Base-by-base conservation (phyloP, 1,139 yeast genomes). In the Wickerhamomyces sp. region DNA sequence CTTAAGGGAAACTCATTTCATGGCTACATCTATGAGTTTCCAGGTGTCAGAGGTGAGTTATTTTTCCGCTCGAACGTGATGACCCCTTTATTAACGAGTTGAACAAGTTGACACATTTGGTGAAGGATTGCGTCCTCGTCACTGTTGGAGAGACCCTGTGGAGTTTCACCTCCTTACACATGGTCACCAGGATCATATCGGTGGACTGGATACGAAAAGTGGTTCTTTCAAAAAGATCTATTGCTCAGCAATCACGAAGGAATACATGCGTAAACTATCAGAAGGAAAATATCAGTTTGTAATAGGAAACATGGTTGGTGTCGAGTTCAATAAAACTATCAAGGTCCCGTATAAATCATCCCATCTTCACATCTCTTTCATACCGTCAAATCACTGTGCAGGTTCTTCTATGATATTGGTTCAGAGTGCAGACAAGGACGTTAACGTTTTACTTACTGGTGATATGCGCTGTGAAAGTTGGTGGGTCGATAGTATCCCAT, bases 331-430 rank as follows among this genome's bases (percentile, higher is more conserved):
- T 33, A 32, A 31, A 3, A 62, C 67, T 1, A 55, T 60, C 28
- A 37, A 30, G 8, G 34, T 41, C 4, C 23, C 25, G 2, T 38
- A 37, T 53, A 10, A 23, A 8, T 30, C 26, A 6, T n/a, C 23
- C 0, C 6, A 35, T 28, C 0, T 47, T 47, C 2, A 45, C 37
- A 16, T 51, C 28, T 59, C 66, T 1, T 40, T 62, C 33, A 57
- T 69, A 4, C 59, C 66, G 8, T 61, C 77, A 0, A 69, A 77
- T 45, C 86, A 78, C 46, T 78, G 85, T 46, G 78, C 82, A 5
- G 86, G 85, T 2, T 65, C 82, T 4, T 61, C 65, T 5, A 74
- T 78, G 79, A 69, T 73, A 39, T 59, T 78, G 26, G 43, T 78
- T 1, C 75, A 75, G 14, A n/a, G n/a, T 13, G n/a, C 18, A 44